Percentiles rank a stretch among this genome's conserved stretches.
These are phyloP conservation scores for Schizopora paradoxa DNA, from an alignment of 1,284 basidiomycete species.

Conservation along the genomic window DNA sequence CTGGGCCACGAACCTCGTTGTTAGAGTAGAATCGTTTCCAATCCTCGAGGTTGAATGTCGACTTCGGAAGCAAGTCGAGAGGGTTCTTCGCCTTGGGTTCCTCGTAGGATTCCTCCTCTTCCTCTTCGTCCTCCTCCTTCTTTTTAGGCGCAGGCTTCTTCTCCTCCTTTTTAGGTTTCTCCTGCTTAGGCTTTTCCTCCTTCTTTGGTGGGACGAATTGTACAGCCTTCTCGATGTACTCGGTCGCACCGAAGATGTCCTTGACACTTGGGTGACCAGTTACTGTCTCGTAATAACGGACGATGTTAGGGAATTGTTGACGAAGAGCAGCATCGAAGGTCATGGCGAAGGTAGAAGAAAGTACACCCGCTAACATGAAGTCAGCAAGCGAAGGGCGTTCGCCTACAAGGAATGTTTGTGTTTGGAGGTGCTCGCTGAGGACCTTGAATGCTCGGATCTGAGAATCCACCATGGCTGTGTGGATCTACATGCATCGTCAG, in stretches of 20 bases:
- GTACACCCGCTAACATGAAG: slow-evolving; percentile 58
- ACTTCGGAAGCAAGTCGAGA: slow-evolving; percentile 88
- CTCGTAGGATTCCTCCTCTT: slow-evolving; percentile 53
- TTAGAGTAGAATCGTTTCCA: slow-evolving; percentile 99
- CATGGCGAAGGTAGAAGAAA: slow-evolving; percentile 44
- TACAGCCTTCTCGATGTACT: slow-evolving; percentile 68
- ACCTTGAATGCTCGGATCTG: slow-evolving; percentile 52
- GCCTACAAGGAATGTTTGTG: slow-evolving; percentile 87
- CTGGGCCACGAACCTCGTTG: slow-evolving; percentile 83
- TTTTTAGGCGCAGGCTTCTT: slow-evolving; percentile 56
- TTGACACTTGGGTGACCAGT: slow-evolving; percentile 76
- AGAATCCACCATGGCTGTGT: slow-evolving; percentile 47
- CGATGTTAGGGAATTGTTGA: slow-evolving; percentile 67
- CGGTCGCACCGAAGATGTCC: slow-evolving; percentile 55
- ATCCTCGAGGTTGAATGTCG: slow-evolving; percentile 91
- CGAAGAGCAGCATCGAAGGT: slow-evolving; percentile 65
- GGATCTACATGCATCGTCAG: slow-evolving; percentile 41
- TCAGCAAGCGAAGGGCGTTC: slow-evolving; percentile 96
- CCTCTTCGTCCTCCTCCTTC: slow-evolving; percentile 69
- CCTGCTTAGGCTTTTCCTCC: slow-evolving; percentile 48
- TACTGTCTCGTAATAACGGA: slow-evolving; percentile 83
- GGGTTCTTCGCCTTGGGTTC: slow-evolving; percentile 90
- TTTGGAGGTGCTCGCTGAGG: slow-evolving; percentile 71
- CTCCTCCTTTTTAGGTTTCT: slow-evolving; percentile 57
- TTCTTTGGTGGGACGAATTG: slow-evolving; percentile 73